phyloP scores from a whole-genome alignment of 2,329 filamentous ascomycete genomes.

The Penicillium janthinellum region DNA sequence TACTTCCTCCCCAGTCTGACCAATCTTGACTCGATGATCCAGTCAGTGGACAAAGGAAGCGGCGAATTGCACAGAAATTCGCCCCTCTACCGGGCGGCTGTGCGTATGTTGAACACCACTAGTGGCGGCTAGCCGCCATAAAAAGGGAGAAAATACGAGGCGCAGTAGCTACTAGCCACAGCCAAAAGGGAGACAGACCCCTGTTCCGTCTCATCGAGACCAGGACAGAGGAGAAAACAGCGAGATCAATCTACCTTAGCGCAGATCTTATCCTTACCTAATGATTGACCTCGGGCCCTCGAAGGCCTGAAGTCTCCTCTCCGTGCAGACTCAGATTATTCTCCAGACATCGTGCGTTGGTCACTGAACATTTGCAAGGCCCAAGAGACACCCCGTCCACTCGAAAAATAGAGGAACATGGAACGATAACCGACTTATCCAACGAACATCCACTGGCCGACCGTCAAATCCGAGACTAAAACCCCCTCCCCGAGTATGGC shows the following conservation, averaged over 20 bases:
- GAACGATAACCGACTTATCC: constrained; percentile 1
- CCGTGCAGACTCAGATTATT: background rate
- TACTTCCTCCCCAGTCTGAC: background rate
- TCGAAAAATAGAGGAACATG: constrained; percentile 9
- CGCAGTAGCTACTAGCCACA: constrained; percentile 17
- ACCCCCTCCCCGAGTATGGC: constrained; percentile 22
- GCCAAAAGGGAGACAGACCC: background rate
- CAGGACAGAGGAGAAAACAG: background rate
- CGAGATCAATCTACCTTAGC: constrained; percentile 4
- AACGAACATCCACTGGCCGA: background rate
- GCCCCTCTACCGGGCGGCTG: background rate
- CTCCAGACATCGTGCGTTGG: background rate
- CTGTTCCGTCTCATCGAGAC: background rate
- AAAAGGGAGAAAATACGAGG: constrained; percentile 21
- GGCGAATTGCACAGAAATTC: background rate
- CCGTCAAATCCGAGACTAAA: background rate
- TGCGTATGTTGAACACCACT: background rate
- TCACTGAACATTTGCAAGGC: background rate
- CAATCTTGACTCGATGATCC: no score
- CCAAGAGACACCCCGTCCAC: background rate
- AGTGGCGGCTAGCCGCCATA: background rate
- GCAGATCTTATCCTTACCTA: constrained; percentile 16
- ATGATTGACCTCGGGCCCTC: background rate
- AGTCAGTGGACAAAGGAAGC: background rate
- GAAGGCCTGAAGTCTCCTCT: background rate